Evolutionary conservation across 2,329 filamentous ascomycete genomes (phyloP), one percentile per base, ranked within the genome.

Genomic region (Hymenoscyphus linearis): DNA sequence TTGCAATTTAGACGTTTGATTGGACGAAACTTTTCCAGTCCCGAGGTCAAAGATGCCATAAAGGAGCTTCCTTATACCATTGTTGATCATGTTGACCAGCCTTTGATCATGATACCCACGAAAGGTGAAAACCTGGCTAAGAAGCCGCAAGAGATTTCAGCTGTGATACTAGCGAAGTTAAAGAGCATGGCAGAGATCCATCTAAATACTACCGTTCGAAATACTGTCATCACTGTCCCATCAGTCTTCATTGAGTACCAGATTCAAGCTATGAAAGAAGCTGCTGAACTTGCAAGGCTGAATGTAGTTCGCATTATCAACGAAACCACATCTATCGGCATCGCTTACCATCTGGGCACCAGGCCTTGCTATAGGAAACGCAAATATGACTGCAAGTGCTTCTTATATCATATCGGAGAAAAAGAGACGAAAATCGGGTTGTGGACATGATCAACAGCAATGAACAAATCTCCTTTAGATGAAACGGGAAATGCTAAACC

Each of bases 201-300:
- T 22, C 27, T 65, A 14, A 35, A 53, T 22, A 12, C 31, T 36
- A 44, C 53, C 0, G 50, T 63, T n/a, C 47, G 4, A 1, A 7
- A 40, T 25, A 55, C 62, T 7, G 85, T 89, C 73, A 83, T 90
- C 75, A 88, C 86, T 59, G 86, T 89, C 50, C 87, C 87, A 71
- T 91, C 92, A 79, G 96, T 96, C 83, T 97, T 97, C 90, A 96
- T 96, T 81, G 93, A 96, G 82, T 92, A 92, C 80, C 93, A 96
- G 84, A 86, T 93, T 80, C 91, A 96, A 80, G 92, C 93, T 65
- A 96, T 92, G 79, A 96, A 96, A 86, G 92, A 96, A 75, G 93
- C 93, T 71, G 93, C 92, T 76, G 83, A 82, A 67, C 96, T 96
- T 74, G 91, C 93, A 73, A 93, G 93, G 75, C 86, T 97, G 65